Evolutionary conservation across 140 eudicot species (phyloP).

Genomic region (Ambrosia hybrid): DNA sequence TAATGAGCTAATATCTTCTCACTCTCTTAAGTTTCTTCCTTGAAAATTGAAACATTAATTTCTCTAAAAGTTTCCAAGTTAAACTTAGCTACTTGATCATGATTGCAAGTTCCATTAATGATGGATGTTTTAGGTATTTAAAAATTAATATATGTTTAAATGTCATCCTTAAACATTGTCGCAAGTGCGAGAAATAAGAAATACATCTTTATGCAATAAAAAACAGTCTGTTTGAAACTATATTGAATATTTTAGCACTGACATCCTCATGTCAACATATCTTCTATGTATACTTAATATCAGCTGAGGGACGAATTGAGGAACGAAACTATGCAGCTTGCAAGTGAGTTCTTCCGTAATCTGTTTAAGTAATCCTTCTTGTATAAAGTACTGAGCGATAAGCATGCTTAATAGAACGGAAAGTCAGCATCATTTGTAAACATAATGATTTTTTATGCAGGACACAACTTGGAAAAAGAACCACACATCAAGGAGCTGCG

Average conservation of each 20-base stretch:
- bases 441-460: constrained; percentile 39
- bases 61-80: no score
- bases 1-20: no score
- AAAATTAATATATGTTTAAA: no score
- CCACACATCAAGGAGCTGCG: constrained; percentile 78
- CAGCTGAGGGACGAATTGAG: constrained; percentile 85
- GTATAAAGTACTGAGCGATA: constrained; percentile 4
- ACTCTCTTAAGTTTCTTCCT: no score
- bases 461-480: constrained; percentile 85
- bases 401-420: not conserved
- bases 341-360: constrained; percentile 55
- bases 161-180: no score
- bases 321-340: constrained; percentile 80
- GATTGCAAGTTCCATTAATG: no score
- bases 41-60: no score
- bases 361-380: constrained; percentile 4
- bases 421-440: constrained; percentile 13
- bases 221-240: constrained; percentile 9
- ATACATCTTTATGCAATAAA: not conserved
- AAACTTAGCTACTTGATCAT: no score
- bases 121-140: no score
- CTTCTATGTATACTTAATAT: constrained; percentile 18
- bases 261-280: not conserved
- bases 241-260: constrained; percentile 4
- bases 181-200: no score